Conservation (phyloP, 306 rosid genomes). For the Cyclanthera cordifolia region DNA sequence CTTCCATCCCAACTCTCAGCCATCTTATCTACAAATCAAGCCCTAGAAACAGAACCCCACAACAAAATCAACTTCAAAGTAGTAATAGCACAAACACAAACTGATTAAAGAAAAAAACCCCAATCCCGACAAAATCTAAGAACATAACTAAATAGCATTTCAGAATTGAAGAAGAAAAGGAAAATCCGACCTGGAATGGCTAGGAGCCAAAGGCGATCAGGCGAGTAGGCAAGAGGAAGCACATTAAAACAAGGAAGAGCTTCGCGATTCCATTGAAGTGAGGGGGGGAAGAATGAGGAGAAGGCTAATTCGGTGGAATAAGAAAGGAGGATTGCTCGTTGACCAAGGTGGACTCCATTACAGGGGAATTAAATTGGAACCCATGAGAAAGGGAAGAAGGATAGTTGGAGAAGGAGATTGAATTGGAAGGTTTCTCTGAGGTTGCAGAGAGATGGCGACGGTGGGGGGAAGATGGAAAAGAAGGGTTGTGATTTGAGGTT, state of each 20-base stretch:
- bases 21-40: conserved; percentile 38
- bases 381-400: not conserved
- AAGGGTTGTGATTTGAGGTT: conserved; percentile 7
- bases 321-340: not conserved
- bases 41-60: conserved; percentile 22
- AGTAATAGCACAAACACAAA: not conserved
- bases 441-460: not conserved
- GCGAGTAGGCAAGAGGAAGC: not conserved
- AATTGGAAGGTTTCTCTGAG: not conserved
- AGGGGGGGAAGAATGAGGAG: not conserved
- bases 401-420: not conserved
- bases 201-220: not conserved
- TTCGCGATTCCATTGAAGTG: not conserved
- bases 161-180: not conserved
- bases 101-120: not conserved
- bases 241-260: not conserved
- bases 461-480: not conserved
- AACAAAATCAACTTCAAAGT: not conserved
- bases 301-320: not conserved
- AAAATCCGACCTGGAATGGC: conserved; percentile 2
- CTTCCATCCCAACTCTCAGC: conserved; percentile 79
- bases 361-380: not conserved
- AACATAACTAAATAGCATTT: not conserved
- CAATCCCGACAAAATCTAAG: not conserved
- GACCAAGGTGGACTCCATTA: conserved; percentile 6